These are phyloP conservation scores for Phytophthora vignae DNA, from an alignment of 352 stramenopile genomes.

Conservation along the genomic window DNA sequence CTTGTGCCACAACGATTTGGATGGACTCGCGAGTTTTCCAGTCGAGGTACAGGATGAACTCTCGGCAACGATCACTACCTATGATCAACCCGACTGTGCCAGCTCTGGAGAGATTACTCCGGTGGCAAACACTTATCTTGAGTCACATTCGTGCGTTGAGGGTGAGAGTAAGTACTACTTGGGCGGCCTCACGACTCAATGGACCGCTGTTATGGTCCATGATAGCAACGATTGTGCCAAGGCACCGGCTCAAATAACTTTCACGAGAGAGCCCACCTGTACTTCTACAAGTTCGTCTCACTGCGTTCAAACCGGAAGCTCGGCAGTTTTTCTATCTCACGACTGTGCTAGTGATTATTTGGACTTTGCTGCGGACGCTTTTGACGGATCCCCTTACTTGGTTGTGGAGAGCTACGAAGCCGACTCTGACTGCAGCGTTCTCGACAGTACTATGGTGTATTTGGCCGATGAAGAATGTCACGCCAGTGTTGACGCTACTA, in stretches of 20 bases:
- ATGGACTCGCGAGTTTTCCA: constrained; percentile 13
- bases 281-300: background rate
- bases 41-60: background rate
- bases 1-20: constrained; percentile 6
- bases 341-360: constrained; percentile 1
- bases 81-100: background rate
- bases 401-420: background rate
- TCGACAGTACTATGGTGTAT: background rate
- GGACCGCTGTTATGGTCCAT: background rate
- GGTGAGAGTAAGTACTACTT: background rate
- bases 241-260: background rate
- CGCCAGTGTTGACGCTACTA: background rate
- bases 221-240: background rate
- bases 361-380: background rate
- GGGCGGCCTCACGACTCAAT: background rate
- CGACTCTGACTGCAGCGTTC: background rate
- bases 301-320: background rate
- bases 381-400: background rate
- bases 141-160: constrained; percentile 6
- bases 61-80: constrained; percentile 3
- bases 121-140: background rate
- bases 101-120: background rate
- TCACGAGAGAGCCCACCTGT: background rate
- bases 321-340: background rate
- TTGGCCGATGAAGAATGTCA: background rate